These are phyloP conservation scores for Linnemannia hyalina DNA, from an alignment of 192 early-diverging fungal species.

Conservation along the genomic window DNA sequence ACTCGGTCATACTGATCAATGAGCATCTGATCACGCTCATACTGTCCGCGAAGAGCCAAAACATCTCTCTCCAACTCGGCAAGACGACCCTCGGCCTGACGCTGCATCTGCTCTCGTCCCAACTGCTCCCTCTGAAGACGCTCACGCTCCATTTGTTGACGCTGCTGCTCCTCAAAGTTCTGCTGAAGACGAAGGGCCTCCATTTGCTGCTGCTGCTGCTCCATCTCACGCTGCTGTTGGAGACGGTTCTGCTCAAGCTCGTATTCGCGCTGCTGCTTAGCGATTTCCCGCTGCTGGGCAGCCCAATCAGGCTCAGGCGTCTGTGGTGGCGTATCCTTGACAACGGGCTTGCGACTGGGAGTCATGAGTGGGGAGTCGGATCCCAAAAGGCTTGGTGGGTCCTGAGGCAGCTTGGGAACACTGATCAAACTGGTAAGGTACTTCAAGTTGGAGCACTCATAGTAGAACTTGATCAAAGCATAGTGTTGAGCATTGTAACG, in stretches of 20 bases:
- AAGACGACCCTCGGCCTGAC: constrained; percentile 81
- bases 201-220: constrained; percentile 66
- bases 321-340: constrained; percentile 39
- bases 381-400: constrained; percentile 89
- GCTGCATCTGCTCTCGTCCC: constrained; percentile 84
- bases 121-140: constrained; percentile 82
- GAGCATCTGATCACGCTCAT: constrained; percentile 85
- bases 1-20: constrained; percentile 90
- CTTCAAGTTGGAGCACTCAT: constrained; percentile 87
- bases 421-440: constrained; percentile 95
- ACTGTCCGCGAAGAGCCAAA: constrained; percentile 79
- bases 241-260: constrained; percentile 72
- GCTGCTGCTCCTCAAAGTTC: constrained; percentile 83
- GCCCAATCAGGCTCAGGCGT: constrained; percentile 62
- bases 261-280: constrained; percentile 73
- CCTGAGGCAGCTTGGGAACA: constrained; percentile 86
- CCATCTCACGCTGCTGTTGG: constrained; percentile 70
- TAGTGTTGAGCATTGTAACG: constrained; percentile 92
- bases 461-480: constrained; percentile 90
- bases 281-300: constrained; percentile 73
- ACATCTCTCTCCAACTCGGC: constrained; percentile 88
- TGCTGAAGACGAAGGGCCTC: constrained; percentile 76
- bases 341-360: constrained; percentile 61
- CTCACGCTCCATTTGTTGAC: constrained; percentile 77
- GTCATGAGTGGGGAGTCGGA: constrained; percentile 72